A percentile compares a stretch with the other conserved stretches of the same genome.
Conservation (phyloP, 2,329 filamentous ascomycete species). For the Exutisphaerella laricina region DNA sequence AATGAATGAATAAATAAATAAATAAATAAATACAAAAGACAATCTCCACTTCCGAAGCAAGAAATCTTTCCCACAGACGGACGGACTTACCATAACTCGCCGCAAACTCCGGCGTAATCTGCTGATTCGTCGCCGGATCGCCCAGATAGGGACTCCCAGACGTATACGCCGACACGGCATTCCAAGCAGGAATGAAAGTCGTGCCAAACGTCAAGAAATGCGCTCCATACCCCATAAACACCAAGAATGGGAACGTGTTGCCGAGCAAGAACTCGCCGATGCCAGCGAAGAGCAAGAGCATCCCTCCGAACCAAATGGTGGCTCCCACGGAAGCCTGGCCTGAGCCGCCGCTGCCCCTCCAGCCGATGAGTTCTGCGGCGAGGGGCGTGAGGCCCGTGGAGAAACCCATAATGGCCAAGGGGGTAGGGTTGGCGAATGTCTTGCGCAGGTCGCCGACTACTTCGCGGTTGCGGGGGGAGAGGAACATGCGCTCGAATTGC, state of each 20-base stretch:
- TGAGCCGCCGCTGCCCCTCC: constrained; percentile 11
- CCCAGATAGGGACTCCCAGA: constrained; percentile 16
- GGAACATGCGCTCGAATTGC: constrained; percentile 24
- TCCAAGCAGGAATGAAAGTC: constrained; percentile 20
- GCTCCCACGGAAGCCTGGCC: constrained; percentile 17
- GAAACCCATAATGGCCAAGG: constrained; percentile 22
- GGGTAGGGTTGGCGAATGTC: constrained; percentile 22
- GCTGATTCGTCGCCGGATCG: constrained; percentile 10
- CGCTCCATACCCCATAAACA: constrained; percentile 23
- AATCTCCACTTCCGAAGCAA: too few relatives aligned
- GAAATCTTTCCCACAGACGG: neutral
- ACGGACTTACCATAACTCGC: constrained; percentile 16
- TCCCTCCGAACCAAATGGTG: constrained; percentile 32
- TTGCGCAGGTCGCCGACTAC: constrained; percentile 17
- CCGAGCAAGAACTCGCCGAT: constrained; percentile 35
- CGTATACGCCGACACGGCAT: constrained; percentile 19
- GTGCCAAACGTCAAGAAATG: constrained; percentile 21
- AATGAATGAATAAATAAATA: too few relatives aligned
- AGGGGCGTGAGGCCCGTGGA: constrained; percentile 19
- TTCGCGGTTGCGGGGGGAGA: constrained; percentile 16
- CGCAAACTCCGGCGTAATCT: constrained; percentile 15
- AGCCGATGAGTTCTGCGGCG: constrained; percentile 15
- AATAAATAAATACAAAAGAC: too few relatives aligned
- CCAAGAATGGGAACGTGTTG: constrained; percentile 29
- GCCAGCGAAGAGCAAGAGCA: constrained; percentile 32